A percentile compares a stretch with the other conserved stretches of the same genome.
Conservation (phyloP, 2,329 filamentous ascomycete genomes). For the Phyllosticta citribraziliensis region DNA sequence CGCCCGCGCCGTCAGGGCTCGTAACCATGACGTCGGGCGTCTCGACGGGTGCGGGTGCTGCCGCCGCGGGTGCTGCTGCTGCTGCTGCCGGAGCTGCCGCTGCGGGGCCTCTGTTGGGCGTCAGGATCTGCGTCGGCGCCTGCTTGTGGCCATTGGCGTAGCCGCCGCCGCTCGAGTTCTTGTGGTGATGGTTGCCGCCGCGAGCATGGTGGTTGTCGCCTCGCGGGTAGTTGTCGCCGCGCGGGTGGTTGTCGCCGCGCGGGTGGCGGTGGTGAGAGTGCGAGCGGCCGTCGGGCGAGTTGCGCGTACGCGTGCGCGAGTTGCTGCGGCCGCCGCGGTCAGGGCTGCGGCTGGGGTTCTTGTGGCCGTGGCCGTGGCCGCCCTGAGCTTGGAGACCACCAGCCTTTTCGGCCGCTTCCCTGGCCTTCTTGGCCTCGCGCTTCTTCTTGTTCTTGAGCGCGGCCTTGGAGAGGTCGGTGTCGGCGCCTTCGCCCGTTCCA, state of each 20-base stretch:
- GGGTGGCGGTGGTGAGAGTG: constrained; percentile 6
- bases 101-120: constrained; percentile 15
- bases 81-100: not conserved
- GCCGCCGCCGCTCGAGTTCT: not conserved
- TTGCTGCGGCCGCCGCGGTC: constrained; percentile 52
- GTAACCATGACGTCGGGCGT: constrained; percentile 44
- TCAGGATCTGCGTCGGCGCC: constrained; percentile 21
- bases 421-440: constrained; percentile 82
- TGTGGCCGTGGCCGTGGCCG: constrained; percentile 12
- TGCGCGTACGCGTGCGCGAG: constrained; percentile 41
- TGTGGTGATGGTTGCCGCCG: not conserved
- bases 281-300: constrained; percentile 1
- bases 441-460: constrained; percentile 99
- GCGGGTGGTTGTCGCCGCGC: not conserved
- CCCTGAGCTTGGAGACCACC: constrained; percentile 19
- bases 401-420: constrained; percentile 56
- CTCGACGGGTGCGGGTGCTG: constrained; percentile 9
- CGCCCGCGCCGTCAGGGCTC: constrained; percentile 39
- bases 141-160: not conserved
- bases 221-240: not conserved
- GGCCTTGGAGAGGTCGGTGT: constrained; percentile 70
- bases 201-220: not conserved
- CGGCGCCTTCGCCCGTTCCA: constrained; percentile 52
- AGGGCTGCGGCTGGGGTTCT: constrained; percentile 43
- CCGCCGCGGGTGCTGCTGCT: not conserved